Conservation (phyloP, 192 early-diverging fungal genomes). For the Coemansia sp. region DNA sequence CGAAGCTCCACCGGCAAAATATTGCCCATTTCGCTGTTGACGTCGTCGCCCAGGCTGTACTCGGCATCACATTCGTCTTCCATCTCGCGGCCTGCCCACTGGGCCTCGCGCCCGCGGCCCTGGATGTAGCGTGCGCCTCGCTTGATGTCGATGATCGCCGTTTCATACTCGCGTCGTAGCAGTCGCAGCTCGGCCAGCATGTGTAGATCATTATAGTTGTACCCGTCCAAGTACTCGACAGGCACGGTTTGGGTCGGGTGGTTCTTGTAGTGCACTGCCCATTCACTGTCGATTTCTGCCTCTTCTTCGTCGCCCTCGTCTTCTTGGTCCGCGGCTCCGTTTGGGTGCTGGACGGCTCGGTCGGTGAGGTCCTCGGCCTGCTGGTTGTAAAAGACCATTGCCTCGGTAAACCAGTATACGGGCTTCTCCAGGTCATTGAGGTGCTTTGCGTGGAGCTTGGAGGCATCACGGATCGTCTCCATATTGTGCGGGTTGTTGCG, state of each 20-base stretch:
- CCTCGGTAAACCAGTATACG: conserved; percentile 28
- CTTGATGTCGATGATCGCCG: conserved; percentile 64
- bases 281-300: conserved; percentile 30
- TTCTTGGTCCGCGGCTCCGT: neutral
- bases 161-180: conserved; percentile 68
- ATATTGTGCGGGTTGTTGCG: conserved; percentile 60
- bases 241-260: conserved; percentile 29
- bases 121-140: conserved; percentile 65
- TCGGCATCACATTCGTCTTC: conserved; percentile 54
- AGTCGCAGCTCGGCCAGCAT: conserved; percentile 85
- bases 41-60: conserved; percentile 49
- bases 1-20: conserved; percentile 78
- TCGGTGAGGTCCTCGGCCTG: conserved; percentile 58
- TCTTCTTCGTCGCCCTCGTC: conserved; percentile 28
- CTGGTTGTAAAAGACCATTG: conserved; percentile 46
- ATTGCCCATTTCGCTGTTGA: conserved; percentile 7
- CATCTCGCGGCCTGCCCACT: conserved; percentile 54
- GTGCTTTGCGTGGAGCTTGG: conserved; percentile 51
- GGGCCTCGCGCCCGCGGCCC: conserved; percentile 55
- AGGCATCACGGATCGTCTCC: conserved; percentile 57
- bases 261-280: conserved; percentile 14
- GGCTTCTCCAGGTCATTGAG: conserved; percentile 35
- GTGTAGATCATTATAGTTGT: conserved; percentile 72
- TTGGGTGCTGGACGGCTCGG: conserved; percentile 41
- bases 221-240: conserved; percentile 53